Base-by-base conservation (phyloP, 805 yeast species). In the Jamesozyma spencerorum region DNA sequence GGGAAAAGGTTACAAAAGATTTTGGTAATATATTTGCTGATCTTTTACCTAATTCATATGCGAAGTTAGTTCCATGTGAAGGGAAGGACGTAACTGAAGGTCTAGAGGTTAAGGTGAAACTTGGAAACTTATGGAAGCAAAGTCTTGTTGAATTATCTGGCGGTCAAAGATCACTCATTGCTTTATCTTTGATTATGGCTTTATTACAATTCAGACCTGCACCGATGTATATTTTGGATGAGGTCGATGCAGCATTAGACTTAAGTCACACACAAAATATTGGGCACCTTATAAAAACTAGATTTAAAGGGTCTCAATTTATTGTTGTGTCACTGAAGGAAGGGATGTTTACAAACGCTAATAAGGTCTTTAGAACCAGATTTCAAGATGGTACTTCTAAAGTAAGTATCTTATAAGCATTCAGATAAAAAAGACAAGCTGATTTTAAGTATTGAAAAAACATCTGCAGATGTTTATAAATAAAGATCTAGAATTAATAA, bases 301-400 rank as follows among this genome's bases (percentile, higher is more conserved):
- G 95, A 50, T 92, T 92, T 65, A 83, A 85, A 61, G 96, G 95
- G 1, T 84, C 97, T 2, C 99, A 92, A 58, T 92, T 92, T 59
- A 90, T 92, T 48, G 94, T 92, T 37, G 98, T 92, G 18, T 85
- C 96, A 20, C 75, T 92, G 65, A 92, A 92, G 58, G 99, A 92
- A 62, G 98, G 97, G 12, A 86, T 92, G 95, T 92, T 92, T 58
- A 82, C 95, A 8, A 92, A 92, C 63, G 99, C 98, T 7, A 94
- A 94, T 58, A 72, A 95, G 47, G 85, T 92, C 17, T 92, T 87
- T 63, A 75, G 94, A 55, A 87, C 97, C 1, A 71, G 96, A 50
- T 90, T 92, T 63, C 95, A 88, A 58, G 97, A 92, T 50, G 97
- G 98, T 50, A 90, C 96, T 0, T 86, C 96, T 17, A 87, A 86